phyloP scores from a whole-genome alignment of 2,329 filamentous ascomycete species.

The Davidsoniella neocaledoniae region DNA sequence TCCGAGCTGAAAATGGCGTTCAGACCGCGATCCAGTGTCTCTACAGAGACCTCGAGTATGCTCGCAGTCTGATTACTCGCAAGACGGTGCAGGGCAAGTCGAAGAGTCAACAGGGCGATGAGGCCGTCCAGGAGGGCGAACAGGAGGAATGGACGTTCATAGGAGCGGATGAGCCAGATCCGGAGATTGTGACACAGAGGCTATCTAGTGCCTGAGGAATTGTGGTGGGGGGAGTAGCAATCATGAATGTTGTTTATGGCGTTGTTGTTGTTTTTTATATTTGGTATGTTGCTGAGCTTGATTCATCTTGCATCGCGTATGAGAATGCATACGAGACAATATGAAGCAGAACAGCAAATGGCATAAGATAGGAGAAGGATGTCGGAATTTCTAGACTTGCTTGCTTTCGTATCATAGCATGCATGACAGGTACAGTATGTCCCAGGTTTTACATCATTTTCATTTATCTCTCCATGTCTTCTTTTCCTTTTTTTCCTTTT shows the following conservation, averaged over 20 bases:
- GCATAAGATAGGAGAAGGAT: too few relatives aligned
- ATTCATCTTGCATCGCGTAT: neutral
- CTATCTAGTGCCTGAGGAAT: conserved; percentile 16
- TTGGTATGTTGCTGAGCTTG: neutral
- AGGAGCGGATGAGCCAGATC: conserved; percentile 36
- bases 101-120: conserved; percentile 29
- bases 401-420: too few relatives aligned
- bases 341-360: too few relatives aligned
- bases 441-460: too few relatives aligned
- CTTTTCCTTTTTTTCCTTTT: too few relatives aligned
- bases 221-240: neutral
- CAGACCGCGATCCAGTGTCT: conserved; percentile 77
- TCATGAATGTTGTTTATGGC: neutral
- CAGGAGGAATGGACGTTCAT: conserved; percentile 89
- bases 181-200: conserved; percentile 26
- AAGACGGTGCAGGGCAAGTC: conserved; percentile 26
- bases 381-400: too few relatives aligned
- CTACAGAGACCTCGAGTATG: conserved; percentile 90
- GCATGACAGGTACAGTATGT: too few relatives aligned
- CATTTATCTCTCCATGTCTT: too few relatives aligned
- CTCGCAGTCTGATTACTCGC: conserved; percentile 57
- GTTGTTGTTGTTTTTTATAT: neutral
- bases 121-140: conserved; percentile 37
- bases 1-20: conserved; percentile 85
- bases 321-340: neutral